phyloP scores from a whole-genome alignment of 805 yeast genomes.

The Yarrowia sp. region DNA sequence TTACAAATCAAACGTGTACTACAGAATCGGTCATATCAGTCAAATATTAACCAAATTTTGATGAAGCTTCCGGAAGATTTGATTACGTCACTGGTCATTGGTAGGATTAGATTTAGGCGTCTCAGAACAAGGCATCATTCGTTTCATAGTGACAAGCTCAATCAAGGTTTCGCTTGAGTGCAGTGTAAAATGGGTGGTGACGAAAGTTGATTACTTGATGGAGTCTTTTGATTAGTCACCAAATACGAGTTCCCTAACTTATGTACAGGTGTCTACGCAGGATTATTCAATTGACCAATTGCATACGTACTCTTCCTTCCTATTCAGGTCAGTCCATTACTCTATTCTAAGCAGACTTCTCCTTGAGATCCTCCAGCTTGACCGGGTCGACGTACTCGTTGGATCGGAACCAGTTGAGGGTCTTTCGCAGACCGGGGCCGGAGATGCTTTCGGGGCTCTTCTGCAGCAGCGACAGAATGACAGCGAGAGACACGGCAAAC shows the following conservation, averaged over 20 bases:
- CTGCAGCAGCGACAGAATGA: slow-evolving; percentile 48
- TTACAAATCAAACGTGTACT: not conserved
- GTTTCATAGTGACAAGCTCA: not conserved
- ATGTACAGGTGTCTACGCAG: too few relatives aligned
- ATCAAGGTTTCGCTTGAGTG: not conserved
- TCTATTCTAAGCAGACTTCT: slow-evolving; percentile 7
- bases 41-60: not conserved
- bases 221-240: too few relatives aligned
- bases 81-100: not conserved
- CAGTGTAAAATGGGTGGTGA: too few relatives aligned
- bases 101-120: not conserved
- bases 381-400: slow-evolving; percentile 45
- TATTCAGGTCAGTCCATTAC: not conserved
- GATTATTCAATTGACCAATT: too few relatives aligned
- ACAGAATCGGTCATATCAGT: not conserved
- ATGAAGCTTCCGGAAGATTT: not conserved
- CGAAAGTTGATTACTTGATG: too few relatives aligned
- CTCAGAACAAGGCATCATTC: not conserved
- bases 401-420: slow-evolving; percentile 48
- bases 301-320: too few relatives aligned
- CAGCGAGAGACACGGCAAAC: slow-evolving; percentile 49
- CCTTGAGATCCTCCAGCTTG: slow-evolving; percentile 33
- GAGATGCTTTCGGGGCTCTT: slow-evolving; percentile 46
- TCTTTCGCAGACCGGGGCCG: slow-evolving; percentile 46
- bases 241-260: too few relatives aligned